These are phyloP conservation scores for Fragosphaeria purpurea DNA, from an alignment of 2,329 filamentous ascomycete genomes.

Conservation along the genomic window DNA sequence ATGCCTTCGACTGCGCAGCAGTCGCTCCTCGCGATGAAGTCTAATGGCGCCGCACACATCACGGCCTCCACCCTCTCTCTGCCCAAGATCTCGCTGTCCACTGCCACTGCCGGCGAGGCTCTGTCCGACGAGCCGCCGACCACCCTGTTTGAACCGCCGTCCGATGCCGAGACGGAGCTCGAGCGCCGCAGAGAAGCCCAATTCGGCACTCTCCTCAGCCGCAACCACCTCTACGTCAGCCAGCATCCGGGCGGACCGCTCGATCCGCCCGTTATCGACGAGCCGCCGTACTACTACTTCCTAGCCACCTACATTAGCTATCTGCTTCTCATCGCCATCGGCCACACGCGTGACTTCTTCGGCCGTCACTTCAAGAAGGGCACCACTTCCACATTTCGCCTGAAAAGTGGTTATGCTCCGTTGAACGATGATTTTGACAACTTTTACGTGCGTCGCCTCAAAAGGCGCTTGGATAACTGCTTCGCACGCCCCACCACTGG, in stretches of 20 bases:
- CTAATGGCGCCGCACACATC: conserved; percentile 49
- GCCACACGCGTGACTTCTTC: conserved; percentile 94
- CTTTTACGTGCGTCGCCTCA: conserved; percentile 88
- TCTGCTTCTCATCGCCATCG: conserved; percentile 87
- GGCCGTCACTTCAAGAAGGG: conserved; percentile 87
- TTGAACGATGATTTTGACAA: conserved; percentile 98
- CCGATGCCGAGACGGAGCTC: conserved; percentile 68
- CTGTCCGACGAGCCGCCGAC: conserved; percentile 64
- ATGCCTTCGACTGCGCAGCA: conserved; percentile 52
- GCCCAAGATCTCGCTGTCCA: conserved; percentile 86
- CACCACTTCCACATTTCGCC: conserved; percentile 64
- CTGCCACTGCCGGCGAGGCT: conserved; percentile 64
- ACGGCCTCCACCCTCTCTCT: conserved; percentile 65
- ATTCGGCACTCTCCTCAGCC: conserved; percentile 75
- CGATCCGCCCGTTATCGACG: conserved; percentile 78
- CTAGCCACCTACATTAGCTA: conserved; percentile 98
- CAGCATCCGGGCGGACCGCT: conserved; percentile 74
- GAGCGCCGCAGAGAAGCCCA: conserved; percentile 75
- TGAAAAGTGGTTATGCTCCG: conserved; percentile 82
- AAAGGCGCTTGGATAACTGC: conserved; percentile 92
- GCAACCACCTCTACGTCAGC: conserved; percentile 80
- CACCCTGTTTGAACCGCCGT: conserved; percentile 75
- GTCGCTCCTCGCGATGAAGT: conserved; percentile 55
- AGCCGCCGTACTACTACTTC: conserved; percentile 93
- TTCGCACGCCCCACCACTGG: conserved; percentile 88